Conservation (phyloP, 106 monocot genomes). For the Phalaenopsis aphrodite region DNA sequence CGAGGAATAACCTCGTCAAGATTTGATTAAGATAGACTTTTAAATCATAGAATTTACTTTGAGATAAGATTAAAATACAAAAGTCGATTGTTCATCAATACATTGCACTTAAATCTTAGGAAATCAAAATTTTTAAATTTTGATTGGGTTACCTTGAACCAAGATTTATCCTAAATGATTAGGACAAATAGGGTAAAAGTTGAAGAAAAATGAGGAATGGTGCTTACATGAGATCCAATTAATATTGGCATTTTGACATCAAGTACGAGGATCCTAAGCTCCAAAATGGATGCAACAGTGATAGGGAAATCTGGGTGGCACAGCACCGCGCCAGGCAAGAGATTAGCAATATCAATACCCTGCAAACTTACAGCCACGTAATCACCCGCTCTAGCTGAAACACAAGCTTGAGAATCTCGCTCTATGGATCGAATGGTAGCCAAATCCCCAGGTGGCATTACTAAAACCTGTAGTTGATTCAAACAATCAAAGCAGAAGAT, state of each 20-base stretch:
- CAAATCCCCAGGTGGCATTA: constrained; percentile 69
- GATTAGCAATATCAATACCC: constrained; percentile 31
- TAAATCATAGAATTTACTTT: too few relatives aligned
- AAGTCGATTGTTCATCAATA: too few relatives aligned
- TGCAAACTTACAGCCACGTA: constrained; percentile 63
- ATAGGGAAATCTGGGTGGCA: constrained; percentile 89
- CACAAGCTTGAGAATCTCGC: constrained; percentile 49
- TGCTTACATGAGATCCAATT: constrained; percentile 57
- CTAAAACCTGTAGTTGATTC: constrained; percentile 43
- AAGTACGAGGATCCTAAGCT: constrained; percentile 68
- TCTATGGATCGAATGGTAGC: constrained; percentile 59
- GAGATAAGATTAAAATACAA: too few relatives aligned
- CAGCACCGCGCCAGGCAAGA: constrained; percentile 55
- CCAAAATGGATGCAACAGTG: constrained; percentile 47
- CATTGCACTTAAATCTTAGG: too few relatives aligned
- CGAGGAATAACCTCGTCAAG: too few relatives aligned
- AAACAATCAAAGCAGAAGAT: background rate
- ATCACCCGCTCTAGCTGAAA: constrained; percentile 75
- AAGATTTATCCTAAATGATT: background rate
- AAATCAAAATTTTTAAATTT: too few relatives aligned
- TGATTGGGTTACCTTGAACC: too few relatives aligned
- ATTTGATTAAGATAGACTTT: too few relatives aligned
- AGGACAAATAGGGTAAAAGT: background rate
- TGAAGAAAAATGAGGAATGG: background rate
- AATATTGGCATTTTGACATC: constrained; percentile 60